These are phyloP conservation scores for Phialophora tarda DNA, from an alignment of 2,329 filamentous ascomycete genomes.

Conservation along the genomic window DNA sequence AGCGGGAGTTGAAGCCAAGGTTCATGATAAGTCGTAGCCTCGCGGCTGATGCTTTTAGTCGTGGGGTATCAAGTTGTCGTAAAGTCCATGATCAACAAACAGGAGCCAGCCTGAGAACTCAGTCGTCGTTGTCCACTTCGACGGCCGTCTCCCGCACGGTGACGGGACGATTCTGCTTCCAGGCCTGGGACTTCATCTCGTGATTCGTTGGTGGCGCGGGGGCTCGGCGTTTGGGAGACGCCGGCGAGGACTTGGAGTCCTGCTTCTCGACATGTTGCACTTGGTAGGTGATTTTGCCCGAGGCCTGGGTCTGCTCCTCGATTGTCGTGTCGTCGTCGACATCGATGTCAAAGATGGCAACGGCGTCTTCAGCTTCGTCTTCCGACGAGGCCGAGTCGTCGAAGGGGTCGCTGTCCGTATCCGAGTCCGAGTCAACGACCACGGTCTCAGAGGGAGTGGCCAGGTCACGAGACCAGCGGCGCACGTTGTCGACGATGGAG, in stretches of 20 bases:
- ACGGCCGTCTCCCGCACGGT: constrained; percentile 30
- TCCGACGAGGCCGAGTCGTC: constrained; percentile 26
- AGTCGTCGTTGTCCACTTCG: constrained; percentile 34
- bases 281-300: constrained; percentile 14
- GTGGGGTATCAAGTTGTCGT: constrained; percentile 20
- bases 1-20: not conserved
- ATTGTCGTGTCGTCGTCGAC: constrained; percentile 23
- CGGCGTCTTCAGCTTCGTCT: constrained; percentile 26
- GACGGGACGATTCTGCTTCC: constrained; percentile 32
- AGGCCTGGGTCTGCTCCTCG: constrained; percentile 8
- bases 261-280: constrained; percentile 16
- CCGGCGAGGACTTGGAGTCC: constrained; percentile 15
- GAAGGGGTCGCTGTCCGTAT: constrained; percentile 33
- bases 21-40: constrained; percentile 17
- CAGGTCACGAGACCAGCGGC: constrained; percentile 32
- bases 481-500: constrained; percentile 35
- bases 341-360: constrained; percentile 33
- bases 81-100: constrained; percentile 1
- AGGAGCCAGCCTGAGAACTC: constrained; percentile 7
- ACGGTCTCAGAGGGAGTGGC: constrained; percentile 32
- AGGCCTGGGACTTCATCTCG: constrained; percentile 27
- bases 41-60: constrained; percentile 9
- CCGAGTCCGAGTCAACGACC: constrained; percentile 30
- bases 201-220: constrained; percentile 28
- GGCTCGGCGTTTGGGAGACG: constrained; percentile 23